Evolutionary conservation across 345 rosid species (phyloP), one percentile per base, ranked within the genome.

Genomic region (Eucalyptus paniculata): DNA sequence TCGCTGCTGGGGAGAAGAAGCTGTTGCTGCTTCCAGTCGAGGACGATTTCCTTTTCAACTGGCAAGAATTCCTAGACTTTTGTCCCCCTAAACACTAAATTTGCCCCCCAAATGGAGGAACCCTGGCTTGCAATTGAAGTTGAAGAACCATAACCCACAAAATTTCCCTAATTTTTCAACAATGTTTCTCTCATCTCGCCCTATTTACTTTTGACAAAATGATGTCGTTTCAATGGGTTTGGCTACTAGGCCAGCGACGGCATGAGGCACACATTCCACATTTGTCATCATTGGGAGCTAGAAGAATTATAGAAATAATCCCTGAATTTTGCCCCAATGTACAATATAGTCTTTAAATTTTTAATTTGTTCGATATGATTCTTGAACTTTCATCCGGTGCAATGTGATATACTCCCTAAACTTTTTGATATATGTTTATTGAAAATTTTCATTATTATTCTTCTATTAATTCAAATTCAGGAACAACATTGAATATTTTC

Each of bases 401-500:
- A 56, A 56, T 56, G 21, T 53, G 26, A 53, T 53, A 21, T 53
- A 19, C 58, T 53, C 26, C 26, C 26, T 53, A 4, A 53, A 53
- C 58, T 53, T 53, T 53, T 53, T 53, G 24, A 4, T 53, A 53
- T 19, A 8, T 53, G 5, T 53, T 53, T 53, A 53, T 53, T 8
- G 6, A 56, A 56, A 56, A 2, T 56, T 9, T 56, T 23, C 30
- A 56, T 23, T 9, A 24, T 10, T 24, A 56, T 56, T 56, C 3
- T 24, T 56, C 2, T 9, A 56, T 56, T 23, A 56, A 24, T 56
- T 56, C 30, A 56, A 56, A 56, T 56, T 24, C 1, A 56, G 0
- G 28, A 56, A 10, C 28, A 56, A 56, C 2, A 24, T 56, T 56
- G 0, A 24, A 56, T 1, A 4, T 23, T 23, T 56, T 24, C 13